Evolutionary conservation across 352 stramenopile species (phyloP).

Genomic region (Phytophthora citrophthora): DNA sequence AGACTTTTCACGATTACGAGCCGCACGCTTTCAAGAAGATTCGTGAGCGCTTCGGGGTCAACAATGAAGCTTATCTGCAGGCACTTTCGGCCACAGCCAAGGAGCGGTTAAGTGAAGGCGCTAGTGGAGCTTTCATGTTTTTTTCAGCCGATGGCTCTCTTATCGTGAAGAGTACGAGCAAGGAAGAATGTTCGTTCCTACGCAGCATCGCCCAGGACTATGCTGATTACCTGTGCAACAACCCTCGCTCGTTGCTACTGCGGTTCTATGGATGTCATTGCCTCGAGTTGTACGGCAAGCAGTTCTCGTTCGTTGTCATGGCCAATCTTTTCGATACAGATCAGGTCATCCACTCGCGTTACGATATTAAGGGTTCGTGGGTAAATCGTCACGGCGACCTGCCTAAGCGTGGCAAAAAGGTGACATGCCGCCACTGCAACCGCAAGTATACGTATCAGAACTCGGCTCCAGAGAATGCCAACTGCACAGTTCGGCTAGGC

Average conservation of each 20-base stretch:
- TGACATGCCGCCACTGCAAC: conserved; percentile 91
- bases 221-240: conserved; percentile 83
- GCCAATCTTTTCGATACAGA: conserved; percentile 92
- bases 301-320: conserved; percentile 94
- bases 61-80: conserved; percentile 84
- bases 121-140: conserved; percentile 93
- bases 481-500: conserved; percentile 74
- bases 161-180: conserved; percentile 92
- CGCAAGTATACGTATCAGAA: conserved; percentile 84
- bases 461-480: conserved; percentile 66
- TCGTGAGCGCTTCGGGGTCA: conserved; percentile 84
- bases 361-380: conserved; percentile 93
- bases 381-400: conserved; percentile 85
- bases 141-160: conserved; percentile 88
- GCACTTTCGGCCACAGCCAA: conserved; percentile 87
- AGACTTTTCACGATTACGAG: conserved; percentile 91
- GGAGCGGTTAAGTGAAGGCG: conserved; percentile 88
- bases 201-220: conserved; percentile 90
- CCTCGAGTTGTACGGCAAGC: conserved; percentile 90
- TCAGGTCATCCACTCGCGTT: conserved; percentile 87
- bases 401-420: conserved; percentile 87
- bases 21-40: conserved; percentile 91
- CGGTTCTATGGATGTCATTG: conserved; percentile 93
- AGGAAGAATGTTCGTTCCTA: conserved; percentile 88
- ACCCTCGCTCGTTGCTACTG: conserved; percentile 87